phyloP scores from a whole-genome alignment of 2,329 filamentous ascomycete genomes.

The Colletotrichum sp. region DNA sequence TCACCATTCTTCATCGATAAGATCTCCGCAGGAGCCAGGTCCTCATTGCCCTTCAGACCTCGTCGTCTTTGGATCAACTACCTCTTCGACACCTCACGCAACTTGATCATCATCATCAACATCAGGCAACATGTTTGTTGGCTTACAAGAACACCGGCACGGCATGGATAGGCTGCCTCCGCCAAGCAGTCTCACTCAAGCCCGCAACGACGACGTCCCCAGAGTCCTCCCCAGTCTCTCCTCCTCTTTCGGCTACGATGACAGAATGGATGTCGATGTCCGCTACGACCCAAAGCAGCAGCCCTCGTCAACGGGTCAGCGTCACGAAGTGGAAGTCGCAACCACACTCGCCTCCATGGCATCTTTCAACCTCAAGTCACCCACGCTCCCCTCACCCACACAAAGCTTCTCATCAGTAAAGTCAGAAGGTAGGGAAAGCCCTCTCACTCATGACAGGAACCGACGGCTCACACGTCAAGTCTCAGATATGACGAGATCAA shows the following conservation, averaged over 20 bases:
- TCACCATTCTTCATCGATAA: constrained; percentile 16
- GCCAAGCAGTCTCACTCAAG: not conserved
- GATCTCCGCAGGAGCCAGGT: not conserved
- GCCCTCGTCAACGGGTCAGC: not conserved
- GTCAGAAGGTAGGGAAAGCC: constrained; percentile 3
- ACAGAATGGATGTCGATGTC: constrained; percentile 15
- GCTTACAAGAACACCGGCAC: constrained; percentile 15
- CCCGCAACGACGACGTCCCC: constrained; percentile 4
- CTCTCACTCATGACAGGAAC: not conserved
- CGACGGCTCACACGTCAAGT: not conserved
- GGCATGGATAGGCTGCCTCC: constrained; percentile 13
- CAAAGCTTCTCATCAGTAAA: constrained; percentile 16
- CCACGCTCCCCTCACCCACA: constrained; percentile 11
- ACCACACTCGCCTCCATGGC: constrained; percentile 19
- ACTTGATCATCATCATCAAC: not conserved
- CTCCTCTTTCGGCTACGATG: constrained; percentile 14
- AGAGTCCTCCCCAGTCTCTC: constrained; percentile 14
- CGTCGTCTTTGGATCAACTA: not conserved
- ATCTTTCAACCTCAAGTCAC: constrained; percentile 20
- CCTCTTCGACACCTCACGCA: not conserved
- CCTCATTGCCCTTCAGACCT: not conserved
- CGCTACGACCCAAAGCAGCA: constrained; percentile 1
- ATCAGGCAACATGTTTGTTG: constrained; percentile 14
- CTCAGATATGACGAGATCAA: constrained; percentile 17
- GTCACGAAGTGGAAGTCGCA: constrained; percentile 17